phyloP scores from a whole-genome alignment of 257 asterid genomes.

The Petunia axillaris region DNA sequence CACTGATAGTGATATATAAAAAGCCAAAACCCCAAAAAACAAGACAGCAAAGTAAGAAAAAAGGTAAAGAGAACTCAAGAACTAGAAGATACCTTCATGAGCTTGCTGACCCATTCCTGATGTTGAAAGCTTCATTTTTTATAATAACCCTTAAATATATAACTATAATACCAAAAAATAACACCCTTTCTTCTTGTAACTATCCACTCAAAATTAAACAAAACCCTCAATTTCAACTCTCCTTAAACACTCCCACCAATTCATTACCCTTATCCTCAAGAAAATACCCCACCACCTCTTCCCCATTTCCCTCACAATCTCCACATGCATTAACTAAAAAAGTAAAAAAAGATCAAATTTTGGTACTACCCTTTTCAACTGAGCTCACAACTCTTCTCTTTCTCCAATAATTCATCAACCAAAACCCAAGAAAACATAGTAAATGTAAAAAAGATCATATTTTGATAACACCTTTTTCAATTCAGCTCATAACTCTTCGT shows the following conservation, averaged over 20 bases:
- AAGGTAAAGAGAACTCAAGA: constrained; percentile 25
- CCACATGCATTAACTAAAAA: constrained; percentile 25
- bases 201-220: constrained; percentile 28
- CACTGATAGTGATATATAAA: constrained; percentile 7
- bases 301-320: constrained; percentile 27
- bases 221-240: constrained; percentile 32
- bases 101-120: constrained; percentile 63
- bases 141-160: constrained; percentile 30
- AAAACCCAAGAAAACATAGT: background rate
- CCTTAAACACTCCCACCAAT: constrained; percentile 34
- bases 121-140: constrained; percentile 61
- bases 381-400: constrained; percentile 34
- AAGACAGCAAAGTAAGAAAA: constrained; percentile 31
- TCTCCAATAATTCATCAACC: constrained; percentile 37
- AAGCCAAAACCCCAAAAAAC: constrained; percentile 28
- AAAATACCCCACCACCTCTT: constrained; percentile 30
- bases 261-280: constrained; percentile 25
- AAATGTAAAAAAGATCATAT: background rate
- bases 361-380: constrained; percentile 30
- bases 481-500: constrained; percentile 33
- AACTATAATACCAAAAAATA: constrained; percentile 16
- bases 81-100: constrained; percentile 49
- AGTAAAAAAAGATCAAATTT: background rate
- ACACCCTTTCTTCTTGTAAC: constrained; percentile 2
- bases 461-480: constrained; percentile 27